Evolutionary conservation across 2,329 filamentous ascomycete species (phyloP).

Genomic region (Drechslerella dactyloides): DNA sequence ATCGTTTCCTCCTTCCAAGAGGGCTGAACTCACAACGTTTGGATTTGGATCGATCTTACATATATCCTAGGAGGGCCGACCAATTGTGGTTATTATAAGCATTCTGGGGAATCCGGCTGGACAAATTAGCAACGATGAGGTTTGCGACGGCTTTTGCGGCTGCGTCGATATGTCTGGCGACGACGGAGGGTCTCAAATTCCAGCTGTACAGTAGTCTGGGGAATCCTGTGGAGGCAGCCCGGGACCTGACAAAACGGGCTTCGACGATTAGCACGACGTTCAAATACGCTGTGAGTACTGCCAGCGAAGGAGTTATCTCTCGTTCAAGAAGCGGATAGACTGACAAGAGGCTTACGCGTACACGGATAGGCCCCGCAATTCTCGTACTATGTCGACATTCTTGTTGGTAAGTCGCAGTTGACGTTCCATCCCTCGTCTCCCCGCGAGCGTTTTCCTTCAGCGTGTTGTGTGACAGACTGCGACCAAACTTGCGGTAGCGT

Average conservation of each 20-base stretch:
- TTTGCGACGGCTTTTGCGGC: constrained; percentile 33
- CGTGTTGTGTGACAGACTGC: constrained; percentile 2
- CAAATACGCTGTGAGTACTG: constrained; percentile 42
- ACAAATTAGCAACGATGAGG: constrained; percentile 33
- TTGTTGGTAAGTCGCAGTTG: constrained; percentile 30
- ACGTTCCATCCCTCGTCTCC: background rate
- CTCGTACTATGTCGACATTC: constrained; percentile 47
- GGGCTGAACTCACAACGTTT: background rate
- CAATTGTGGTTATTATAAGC: constrained; percentile 29
- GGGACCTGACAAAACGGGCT: constrained; percentile 29
- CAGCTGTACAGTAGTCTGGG: constrained; percentile 25
- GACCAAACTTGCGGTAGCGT: background rate
- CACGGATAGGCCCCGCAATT: constrained; percentile 42
- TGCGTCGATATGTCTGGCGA: constrained; percentile 41
- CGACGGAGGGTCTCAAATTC: constrained; percentile 45
- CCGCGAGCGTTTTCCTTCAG: background rate
- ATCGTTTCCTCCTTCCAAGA: constrained; percentile 24
- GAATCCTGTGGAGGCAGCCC: constrained; percentile 17
- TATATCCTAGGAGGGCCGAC: constrained; percentile 7
- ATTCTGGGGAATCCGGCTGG: constrained; percentile 4
- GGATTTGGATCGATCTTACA: constrained; percentile 12
- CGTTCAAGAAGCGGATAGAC: background rate
- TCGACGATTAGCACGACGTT: constrained; percentile 39
- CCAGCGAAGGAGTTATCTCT: background rate
- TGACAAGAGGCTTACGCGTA: constrained; percentile 10